These are phyloP conservation scores for Symbiodinium pilosum DNA, from an alignment of 73 alveolate genomes.

Conservation along the genomic window DNA sequence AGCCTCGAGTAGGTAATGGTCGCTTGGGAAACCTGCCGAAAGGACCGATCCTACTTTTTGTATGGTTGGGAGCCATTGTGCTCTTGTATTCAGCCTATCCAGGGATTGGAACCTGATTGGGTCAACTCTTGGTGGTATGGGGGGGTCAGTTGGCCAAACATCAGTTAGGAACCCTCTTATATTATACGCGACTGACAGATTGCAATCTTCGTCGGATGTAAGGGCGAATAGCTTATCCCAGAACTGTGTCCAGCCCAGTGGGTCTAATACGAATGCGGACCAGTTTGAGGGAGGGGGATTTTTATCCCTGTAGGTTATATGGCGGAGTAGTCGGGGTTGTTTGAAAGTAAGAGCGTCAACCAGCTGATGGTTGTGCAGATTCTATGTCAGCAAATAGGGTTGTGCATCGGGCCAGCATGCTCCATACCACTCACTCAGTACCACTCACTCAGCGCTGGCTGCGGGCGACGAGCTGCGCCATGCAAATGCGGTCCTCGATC, in stretches of 20 bases:
- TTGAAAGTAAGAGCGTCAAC: background rate
- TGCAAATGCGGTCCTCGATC: no score
- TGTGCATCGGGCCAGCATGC: no score
- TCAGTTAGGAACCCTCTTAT: background rate
- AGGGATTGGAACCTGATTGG: background rate
- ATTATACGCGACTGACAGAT: background rate
- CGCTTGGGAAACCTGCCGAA: background rate
- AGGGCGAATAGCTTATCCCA: background rate
- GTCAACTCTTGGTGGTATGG: background rate
- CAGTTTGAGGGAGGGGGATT: background rate
- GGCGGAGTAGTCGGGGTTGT: background rate
- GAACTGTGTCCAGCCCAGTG: background rate
- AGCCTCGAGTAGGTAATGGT: background rate
- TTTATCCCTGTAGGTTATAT: background rate
- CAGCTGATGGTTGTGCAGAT: background rate
- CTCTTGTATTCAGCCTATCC: background rate
- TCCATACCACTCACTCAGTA: no score
- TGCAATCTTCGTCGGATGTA: background rate
- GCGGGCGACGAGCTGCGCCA: no score
- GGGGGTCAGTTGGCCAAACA: background rate
- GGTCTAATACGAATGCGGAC: background rate
- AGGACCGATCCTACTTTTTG: background rate
- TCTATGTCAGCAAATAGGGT: no score
- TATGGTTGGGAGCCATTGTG: background rate
- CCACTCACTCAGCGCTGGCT: no score